Base-by-base conservation (phyloP, 2,329 filamentous ascomycete genomes). In the Fusarium staphyleae region DNA sequence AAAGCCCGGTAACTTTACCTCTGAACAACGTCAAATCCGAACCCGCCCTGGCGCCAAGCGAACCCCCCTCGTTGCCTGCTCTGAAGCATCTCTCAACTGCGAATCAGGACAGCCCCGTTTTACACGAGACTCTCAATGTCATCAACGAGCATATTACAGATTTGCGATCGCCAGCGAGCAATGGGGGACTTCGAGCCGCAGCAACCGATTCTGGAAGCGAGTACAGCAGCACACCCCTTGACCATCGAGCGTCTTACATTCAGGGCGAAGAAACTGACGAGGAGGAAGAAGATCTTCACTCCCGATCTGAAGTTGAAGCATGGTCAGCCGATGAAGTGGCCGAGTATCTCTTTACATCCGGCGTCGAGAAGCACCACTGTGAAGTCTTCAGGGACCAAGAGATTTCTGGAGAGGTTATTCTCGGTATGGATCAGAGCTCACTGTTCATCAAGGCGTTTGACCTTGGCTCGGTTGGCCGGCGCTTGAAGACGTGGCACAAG, bases 61-160 rank as follows among this genome's bases (percentile, higher is more conserved):
- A 66, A 66, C 35, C 63, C 52, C 39, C 72, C 11, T 60, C 64
- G 15, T 52, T 67, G 19, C 50, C 65, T 14, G 56, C 57, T 8
- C 52, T 74, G 12, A 66, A 69, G 43, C 72, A 76, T 39, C 70
- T 84, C 41, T 73, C 72, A 50, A 74, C 77, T 49, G 60, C 66
- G 40, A 77, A 77, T 55, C 78, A 86, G 64, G 77, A 84, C 44
- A 82, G 76, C 69, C 89, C 90, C 10, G 93, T 97, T 42, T 89
- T 98, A 79, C 92, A 93, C 70, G 93, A 98, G 72, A 97, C 93
- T 0, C 77, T 98, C 44, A 96, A 92, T 68, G 93, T 98, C 52
- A 98, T 98, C 67, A 89, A 98, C 72, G 93, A 98, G 74, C 93
- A 97, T 70, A 96, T 98, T 65, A 96, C 91, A 34, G 90, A 96